These are phyloP conservation scores for Sindora glabra DNA, from an alignment of 306 rosid species.

Conservation along the genomic window DNA sequence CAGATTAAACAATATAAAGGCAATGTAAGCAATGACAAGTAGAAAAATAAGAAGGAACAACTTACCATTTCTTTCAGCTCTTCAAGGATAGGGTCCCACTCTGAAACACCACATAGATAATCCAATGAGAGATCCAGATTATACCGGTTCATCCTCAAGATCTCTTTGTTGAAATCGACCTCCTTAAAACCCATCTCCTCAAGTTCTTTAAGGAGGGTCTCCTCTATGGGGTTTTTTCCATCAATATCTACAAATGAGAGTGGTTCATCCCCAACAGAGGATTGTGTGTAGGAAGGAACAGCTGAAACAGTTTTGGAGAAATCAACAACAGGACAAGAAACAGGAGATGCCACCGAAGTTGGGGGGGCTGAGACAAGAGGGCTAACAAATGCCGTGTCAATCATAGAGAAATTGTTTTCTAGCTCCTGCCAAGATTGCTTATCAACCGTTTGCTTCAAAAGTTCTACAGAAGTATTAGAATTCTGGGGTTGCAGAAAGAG, in stretches of 20 bases:
- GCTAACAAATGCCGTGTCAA: constrained; percentile 42
- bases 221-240: constrained; percentile 33
- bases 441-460: constrained; percentile 21
- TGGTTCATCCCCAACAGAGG: constrained; percentile 10
- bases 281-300: neutral
- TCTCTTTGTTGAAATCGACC: constrained; percentile 67
- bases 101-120: constrained; percentile 68
- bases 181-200: constrained; percentile 80
- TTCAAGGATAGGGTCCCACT: constrained; percentile 83
- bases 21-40: neutral
- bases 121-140: constrained; percentile 64
- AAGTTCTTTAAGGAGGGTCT: constrained; percentile 68
- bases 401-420: constrained; percentile 20
- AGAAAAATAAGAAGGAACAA: neutral
- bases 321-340: constrained; percentile 39
- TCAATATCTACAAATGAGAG: constrained; percentile 25
- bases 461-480: constrained; percentile 17
- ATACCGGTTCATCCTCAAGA: constrained; percentile 61
- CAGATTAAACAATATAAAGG: neutral
- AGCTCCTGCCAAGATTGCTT: constrained; percentile 23
- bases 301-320: constrained; percentile 17
- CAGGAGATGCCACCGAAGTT: constrained; percentile 18
- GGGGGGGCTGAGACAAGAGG: constrained; percentile 17
- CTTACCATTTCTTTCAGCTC: constrained; percentile 83
- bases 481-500: constrained; percentile 18